phyloP scores from a whole-genome alignment of 257 asterid genomes.

The Solanum dulcamara region DNA sequence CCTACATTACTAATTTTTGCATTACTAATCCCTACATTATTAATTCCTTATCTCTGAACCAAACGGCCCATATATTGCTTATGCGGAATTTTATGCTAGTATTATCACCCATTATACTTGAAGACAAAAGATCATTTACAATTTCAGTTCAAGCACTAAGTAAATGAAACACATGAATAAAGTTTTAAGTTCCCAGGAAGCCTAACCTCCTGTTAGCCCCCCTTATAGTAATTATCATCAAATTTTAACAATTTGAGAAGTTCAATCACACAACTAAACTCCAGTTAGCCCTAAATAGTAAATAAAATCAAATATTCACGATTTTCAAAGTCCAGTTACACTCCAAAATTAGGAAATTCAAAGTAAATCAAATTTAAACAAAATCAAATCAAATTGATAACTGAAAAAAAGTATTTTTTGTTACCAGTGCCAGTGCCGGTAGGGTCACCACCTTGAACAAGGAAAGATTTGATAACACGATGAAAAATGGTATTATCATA shows the following conservation, averaged over 20 bases:
- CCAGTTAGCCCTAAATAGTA: not conserved
- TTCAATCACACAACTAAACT: not conserved
- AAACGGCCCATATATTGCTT: not conserved
- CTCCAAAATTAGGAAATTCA: not conserved
- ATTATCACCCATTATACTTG: not conserved
- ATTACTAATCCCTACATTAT: not conserved
- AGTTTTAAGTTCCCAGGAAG: not conserved
- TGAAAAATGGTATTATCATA: slow-evolving; percentile 71
- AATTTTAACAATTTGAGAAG: not conserved
- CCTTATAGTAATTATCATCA: not conserved
- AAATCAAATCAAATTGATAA: not conserved
- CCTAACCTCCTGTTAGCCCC: not conserved
- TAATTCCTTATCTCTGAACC: not conserved
- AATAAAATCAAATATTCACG: not conserved
- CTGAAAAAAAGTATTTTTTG: not conserved
- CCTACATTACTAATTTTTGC: not conserved
- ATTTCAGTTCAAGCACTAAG: not conserved
- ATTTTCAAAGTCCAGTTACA: not conserved
- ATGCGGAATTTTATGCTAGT: not conserved
- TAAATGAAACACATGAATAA: not conserved
- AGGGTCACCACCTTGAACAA: slow-evolving; percentile 87
- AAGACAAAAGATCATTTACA: not conserved
- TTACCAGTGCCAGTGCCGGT: slow-evolving; percentile 74
- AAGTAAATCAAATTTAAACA: not conserved
- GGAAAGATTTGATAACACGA: slow-evolving; percentile 74